Evolutionary conservation across 75 land plant species (phyloP).

Genomic region (Pinus tabuliformis): DNA sequence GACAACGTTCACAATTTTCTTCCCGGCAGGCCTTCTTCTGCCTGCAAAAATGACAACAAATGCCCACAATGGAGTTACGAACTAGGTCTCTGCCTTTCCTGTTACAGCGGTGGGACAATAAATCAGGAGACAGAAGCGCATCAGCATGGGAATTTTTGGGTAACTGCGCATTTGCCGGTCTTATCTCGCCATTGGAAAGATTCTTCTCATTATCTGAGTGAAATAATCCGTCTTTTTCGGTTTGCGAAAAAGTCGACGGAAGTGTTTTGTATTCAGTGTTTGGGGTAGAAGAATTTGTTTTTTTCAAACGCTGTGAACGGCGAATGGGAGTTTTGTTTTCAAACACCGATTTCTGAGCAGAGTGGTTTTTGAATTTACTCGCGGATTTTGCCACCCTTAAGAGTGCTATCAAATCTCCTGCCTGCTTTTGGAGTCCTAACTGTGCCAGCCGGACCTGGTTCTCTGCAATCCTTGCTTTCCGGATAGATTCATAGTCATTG

Average conservation of each 20-base stretch:
- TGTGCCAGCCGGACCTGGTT: too few relatives aligned
- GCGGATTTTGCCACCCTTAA: not conserved
- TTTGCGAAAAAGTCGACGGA: not conserved
- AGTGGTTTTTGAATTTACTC: not conserved
- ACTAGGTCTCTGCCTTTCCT: slow-evolving; percentile 32
- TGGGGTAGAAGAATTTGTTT: not conserved
- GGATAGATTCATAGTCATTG: too few relatives aligned
- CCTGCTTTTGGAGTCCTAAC: slow-evolving; percentile 15
- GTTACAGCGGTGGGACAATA: slow-evolving; percentile 20
- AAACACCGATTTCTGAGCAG: not conserved
- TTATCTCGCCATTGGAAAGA: not conserved
- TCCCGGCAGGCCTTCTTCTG: slow-evolving; percentile 51
- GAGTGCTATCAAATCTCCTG: not conserved
- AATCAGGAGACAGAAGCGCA: slow-evolving; percentile 11
- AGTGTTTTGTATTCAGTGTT: not conserved
- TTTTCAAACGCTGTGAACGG: slow-evolving; percentile 34
- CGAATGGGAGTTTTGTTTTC: slow-evolving; percentile 20
- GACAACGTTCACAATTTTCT: slow-evolving; percentile 47
- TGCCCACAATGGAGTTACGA: slow-evolving; percentile 31
- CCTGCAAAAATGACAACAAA: slow-evolving; percentile 58
- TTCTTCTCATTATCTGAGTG: not conserved
- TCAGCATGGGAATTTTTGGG: not conserved
- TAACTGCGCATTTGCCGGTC: slow-evolving; percentile 27
- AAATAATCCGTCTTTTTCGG: not conserved
- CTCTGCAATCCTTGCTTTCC: too few relatives aligned